A percentile compares a stretch with the other conserved stretches of the same genome.
phyloP scores from a whole-genome alignment of 176 grass and related monocot genomes.

The Poa annua region DNA sequence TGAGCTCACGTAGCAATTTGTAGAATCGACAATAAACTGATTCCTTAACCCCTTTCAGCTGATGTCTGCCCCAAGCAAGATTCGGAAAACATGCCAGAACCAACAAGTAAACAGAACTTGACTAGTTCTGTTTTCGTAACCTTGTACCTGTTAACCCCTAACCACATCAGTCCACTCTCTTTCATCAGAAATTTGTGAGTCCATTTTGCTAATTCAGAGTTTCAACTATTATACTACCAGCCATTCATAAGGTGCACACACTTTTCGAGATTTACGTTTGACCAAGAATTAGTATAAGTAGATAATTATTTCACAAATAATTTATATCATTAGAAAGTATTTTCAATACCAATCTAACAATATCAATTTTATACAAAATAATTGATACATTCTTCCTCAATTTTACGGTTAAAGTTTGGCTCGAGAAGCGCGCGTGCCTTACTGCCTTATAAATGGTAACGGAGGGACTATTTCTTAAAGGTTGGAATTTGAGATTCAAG shows the following conservation, averaged over 20 bases:
- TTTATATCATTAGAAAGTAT: too few relatives aligned
- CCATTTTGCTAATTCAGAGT: not conserved
- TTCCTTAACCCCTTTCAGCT: not conserved
- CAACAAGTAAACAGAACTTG: not conserved
- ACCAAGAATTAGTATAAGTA: too few relatives aligned
- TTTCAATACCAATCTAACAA: too few relatives aligned
- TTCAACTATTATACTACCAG: not conserved
- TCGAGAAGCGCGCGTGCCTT: too few relatives aligned
- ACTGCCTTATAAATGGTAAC: too few relatives aligned
- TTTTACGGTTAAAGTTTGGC: too few relatives aligned
- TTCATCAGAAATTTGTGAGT: not conserved
- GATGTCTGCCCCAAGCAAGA: not conserved
- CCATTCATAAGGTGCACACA: too few relatives aligned
- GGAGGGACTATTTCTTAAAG: not conserved
- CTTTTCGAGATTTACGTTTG: too few relatives aligned
- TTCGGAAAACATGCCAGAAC: not conserved
- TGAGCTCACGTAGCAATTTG: constrained; percentile 15
- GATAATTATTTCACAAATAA: too few relatives aligned
- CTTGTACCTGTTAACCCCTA: not conserved
- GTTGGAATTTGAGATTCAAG: not conserved
- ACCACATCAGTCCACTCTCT: not conserved
- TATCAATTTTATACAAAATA: too few relatives aligned
- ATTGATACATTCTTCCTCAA: too few relatives aligned
- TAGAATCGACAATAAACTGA: constrained; percentile 8
- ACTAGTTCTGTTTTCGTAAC: not conserved